Conservation (phyloP, 345 rosid species). For the Salix viminalis region DNA sequence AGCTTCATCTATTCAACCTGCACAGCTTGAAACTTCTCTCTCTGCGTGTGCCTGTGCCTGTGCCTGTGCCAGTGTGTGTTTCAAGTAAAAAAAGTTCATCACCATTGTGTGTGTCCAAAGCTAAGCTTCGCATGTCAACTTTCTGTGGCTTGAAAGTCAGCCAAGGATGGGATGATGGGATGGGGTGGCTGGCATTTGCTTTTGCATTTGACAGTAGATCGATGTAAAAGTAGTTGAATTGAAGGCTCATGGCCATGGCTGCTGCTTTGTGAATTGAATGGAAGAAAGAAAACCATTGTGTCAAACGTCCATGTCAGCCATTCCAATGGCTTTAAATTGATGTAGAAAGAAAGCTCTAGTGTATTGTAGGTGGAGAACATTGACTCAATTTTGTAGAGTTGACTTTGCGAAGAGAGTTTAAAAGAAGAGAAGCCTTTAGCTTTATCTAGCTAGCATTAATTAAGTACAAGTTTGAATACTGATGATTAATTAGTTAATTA, state of each 20-base stretch:
- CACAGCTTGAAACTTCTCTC: background rate
- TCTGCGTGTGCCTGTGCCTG: background rate
- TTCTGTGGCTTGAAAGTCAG: constrained; percentile 6
- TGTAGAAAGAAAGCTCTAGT: background rate
- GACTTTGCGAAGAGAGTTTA: background rate
- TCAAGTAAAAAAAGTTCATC: background rate
- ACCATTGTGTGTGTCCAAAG: background rate
- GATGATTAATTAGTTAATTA: too few species aligned
- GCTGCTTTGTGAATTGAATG: background rate
- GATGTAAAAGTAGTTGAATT: background rate
- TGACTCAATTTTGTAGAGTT: background rate
- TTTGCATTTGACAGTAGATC: background rate
- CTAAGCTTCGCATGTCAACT: background rate
- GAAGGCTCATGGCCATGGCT: background rate
- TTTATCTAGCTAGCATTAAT: too few species aligned
- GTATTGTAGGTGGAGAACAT: background rate
- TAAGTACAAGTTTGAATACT: too few species aligned
- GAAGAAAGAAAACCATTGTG: background rate
- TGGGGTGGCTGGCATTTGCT: background rate
- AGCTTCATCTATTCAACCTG: background rate
- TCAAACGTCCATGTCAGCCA: constrained; percentile 4
- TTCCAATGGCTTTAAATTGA: background rate
- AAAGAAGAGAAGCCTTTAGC: too few species aligned
- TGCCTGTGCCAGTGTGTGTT: too few species aligned
- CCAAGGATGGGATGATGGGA: background rate